Evolutionary conservation across 768 basidiomycete genomes (phyloP).

Genomic region (Auricularia cornea): DNA sequence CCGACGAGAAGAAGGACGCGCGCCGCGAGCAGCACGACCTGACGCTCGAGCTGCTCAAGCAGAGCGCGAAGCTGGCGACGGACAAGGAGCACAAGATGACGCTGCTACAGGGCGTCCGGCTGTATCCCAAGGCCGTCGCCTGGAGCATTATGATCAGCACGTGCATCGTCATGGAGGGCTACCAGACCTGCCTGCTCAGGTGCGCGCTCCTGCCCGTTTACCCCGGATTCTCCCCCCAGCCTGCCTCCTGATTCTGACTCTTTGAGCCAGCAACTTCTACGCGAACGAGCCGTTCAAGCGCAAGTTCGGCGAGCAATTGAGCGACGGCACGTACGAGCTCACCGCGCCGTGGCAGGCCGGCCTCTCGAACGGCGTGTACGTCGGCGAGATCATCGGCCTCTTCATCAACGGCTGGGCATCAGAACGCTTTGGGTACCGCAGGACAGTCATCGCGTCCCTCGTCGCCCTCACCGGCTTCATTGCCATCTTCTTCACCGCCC

Average conservation of each 20-base stretch:
- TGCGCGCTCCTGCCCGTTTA: too few relatives aligned
- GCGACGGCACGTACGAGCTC: conserved; percentile 22
- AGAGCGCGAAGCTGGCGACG: conserved; percentile 9
- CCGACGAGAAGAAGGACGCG: too few relatives aligned
- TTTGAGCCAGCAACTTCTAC: conserved; percentile 7
- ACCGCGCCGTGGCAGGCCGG: conserved; percentile 30
- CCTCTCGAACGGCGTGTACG: conserved; percentile 22
- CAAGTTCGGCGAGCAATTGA: conserved; percentile 7
- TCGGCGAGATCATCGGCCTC: conserved; percentile 14
- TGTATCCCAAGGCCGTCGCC: conserved; percentile 26
- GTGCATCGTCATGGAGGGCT: conserved; percentile 2
- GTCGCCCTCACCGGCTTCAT: conserved; percentile 15
- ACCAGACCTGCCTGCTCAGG: conserved; percentile 6
- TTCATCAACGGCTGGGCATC: conserved; percentile 11
- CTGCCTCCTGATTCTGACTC: neutral
- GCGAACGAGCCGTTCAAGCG: conserved; percentile 11
- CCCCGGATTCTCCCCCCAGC: too few relatives aligned
- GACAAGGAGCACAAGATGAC: conserved; percentile 23
- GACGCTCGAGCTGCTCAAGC: neutral
- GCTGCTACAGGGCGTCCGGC: conserved; percentile 20
- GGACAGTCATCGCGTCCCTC: conserved; percentile 21
- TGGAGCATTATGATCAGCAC: conserved; percentile 21
- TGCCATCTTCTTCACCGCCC: conserved; percentile 8
- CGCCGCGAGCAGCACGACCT: too few relatives aligned
- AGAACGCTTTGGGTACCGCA: conserved; percentile 26